phyloP scores from a whole-genome alignment of 176 grass and related monocot species.

The Zoysia pacifica region DNA sequence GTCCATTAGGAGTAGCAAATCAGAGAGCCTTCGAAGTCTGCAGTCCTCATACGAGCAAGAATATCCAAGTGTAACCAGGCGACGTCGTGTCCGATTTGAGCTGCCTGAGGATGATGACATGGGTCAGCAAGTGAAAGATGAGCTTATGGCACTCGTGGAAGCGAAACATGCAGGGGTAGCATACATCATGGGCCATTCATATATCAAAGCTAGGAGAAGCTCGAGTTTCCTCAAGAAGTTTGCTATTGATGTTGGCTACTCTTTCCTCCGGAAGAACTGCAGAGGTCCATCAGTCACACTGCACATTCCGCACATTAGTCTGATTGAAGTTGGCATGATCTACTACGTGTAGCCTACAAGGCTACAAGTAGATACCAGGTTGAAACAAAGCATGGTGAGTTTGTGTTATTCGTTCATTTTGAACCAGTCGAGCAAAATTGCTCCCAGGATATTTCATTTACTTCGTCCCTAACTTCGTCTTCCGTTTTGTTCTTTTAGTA shows the following conservation, averaged over 20 bases:
- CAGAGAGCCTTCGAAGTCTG: conserved; percentile 69
- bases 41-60: conserved; percentile 84
- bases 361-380: conserved; percentile 25
- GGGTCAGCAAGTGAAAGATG: conserved; percentile 77
- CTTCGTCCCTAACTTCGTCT: too few species aligned
- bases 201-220: conserved; percentile 90
- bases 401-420: neutral
- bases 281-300: conserved; percentile 83
- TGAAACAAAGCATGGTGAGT: conserved; percentile 46
- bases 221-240: conserved; percentile 83
- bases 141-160: conserved; percentile 67
- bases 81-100: conserved; percentile 65
- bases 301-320: conserved; percentile 94
- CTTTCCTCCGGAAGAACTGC: conserved; percentile 94
- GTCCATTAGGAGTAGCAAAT: conserved; percentile 64
- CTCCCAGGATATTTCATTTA: neutral
- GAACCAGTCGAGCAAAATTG: neutral
- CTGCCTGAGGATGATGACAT: conserved; percentile 51
- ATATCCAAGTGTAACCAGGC: conserved; percentile 46
- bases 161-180: conserved; percentile 88
- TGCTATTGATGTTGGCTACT: conserved; percentile 86
- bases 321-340: conserved; percentile 99
- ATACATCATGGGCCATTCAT: conserved; percentile 90
- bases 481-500: conserved; percentile 11
- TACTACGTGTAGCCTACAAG: conserved; percentile 71